Evolutionary conservation across 2,329 filamentous ascomycete species (phyloP), one percentile per base, ranked within the genome.

Genomic region (Curvularia sp.): DNA sequence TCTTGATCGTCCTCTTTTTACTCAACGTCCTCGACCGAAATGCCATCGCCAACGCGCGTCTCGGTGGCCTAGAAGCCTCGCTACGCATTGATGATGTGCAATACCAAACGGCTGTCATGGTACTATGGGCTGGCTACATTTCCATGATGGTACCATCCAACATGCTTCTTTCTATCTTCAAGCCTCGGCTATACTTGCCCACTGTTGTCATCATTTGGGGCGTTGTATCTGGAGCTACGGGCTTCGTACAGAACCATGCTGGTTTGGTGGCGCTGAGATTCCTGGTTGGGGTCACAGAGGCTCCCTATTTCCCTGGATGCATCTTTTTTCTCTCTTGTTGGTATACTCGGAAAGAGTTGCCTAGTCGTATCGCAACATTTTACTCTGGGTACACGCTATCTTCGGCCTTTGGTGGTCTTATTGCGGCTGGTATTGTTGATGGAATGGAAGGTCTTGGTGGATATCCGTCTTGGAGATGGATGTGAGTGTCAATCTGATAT

Each of bases 101-200:
- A 47, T 84, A 61, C 21, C 51, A 61, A 12, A 68, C 61, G 0
- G 65, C 65, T 1, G 63, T 69, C 7, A 67, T 65, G 1, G 71
- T 89, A 0, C 87, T 89, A 69, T 90, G 89, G 69, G 78, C 79
- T 43, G 70, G 85, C 3, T 88, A 88, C 63, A 75, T 88, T 0
- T 73, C 87, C 12, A 87, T 87, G 81, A 85, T 88, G 68, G 74
- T 88, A 0, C 86, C 86, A 0, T 87, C 84, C 0, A 89, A 88
- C 59, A 77, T 88, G 55, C 66, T 86, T 0, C 74, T 88, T 2
- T 86, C 84, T 0, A 77, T 82, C 3, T 74, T 86, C 28, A 78
- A 80, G 9, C 85, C 85, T 1, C 83, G 82, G 1, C 55, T 83
- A 1, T 87, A 86, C 59, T 78, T 88, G 1, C 79, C 82, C 0